phyloP scores from a whole-genome alignment of 768 basidiomycete species.

The Wakefieldia striispora region DNA sequence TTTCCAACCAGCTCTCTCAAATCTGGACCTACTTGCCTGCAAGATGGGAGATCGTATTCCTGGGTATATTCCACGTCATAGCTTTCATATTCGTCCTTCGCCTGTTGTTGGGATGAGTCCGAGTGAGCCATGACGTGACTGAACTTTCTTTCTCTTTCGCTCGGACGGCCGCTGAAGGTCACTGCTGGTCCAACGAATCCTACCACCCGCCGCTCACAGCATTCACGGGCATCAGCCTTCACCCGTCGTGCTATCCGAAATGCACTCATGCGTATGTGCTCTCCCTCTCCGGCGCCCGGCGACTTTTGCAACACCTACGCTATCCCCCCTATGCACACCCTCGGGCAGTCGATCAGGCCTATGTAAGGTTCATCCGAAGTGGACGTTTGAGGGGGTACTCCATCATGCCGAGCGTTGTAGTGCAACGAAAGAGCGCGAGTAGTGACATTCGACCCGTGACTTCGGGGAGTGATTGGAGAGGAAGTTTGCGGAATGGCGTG shows the following conservation, averaged over 20 bases:
- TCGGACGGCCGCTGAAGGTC: conserved; percentile 43
- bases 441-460: conserved; percentile 52
- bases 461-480: conserved; percentile 57
- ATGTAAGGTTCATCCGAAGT: conserved; percentile 62
- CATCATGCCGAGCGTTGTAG: conserved; percentile 62
- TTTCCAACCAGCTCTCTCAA: conserved; percentile 37
- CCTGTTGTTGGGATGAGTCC: too few relatives aligned
- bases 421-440: conserved; percentile 56
- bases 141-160: not conserved
- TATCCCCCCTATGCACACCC: conserved; percentile 73
- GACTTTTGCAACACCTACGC: conserved; percentile 56
- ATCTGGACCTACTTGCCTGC: conserved; percentile 55
- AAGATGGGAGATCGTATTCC: conserved; percentile 72
- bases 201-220: conserved; percentile 38
- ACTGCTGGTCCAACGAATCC: conserved; percentile 78
- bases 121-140: not conserved
- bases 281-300: conserved; percentile 56
- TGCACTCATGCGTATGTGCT: conserved; percentile 76
- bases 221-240: conserved; percentile 34
- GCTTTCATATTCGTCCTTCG: not conserved
- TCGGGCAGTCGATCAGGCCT: conserved; percentile 72
- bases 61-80: conserved; percentile 43
- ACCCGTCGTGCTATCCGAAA: conserved; percentile 59
- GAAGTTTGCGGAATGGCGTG: conserved; percentile 46
- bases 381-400: conserved; percentile 57